These are phyloP conservation scores for Tylopilus orsonianus DNA, from an alignment of 1,284 basidiomycete species.

Conservation along the genomic window DNA sequence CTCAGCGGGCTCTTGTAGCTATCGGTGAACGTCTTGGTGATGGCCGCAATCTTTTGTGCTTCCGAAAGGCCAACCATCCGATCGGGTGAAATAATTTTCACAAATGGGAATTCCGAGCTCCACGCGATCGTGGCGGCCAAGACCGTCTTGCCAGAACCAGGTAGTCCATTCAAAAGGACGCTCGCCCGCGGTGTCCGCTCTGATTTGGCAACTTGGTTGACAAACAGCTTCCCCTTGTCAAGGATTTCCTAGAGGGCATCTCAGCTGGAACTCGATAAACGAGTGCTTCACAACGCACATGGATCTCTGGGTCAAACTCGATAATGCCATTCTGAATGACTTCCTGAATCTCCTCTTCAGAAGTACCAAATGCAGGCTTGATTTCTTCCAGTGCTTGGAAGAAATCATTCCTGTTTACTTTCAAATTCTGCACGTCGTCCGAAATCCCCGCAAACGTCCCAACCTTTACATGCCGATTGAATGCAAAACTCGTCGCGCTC, in stretches of 20 bases:
- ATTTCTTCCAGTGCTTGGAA: slow-evolving; percentile 93
- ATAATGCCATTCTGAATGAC: slow-evolving; percentile 98
- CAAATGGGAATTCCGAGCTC: slow-evolving; percentile 93
- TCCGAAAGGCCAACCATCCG: slow-evolving; percentile 97
- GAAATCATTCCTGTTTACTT: slow-evolving; percentile 89
- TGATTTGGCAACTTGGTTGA: slow-evolving; percentile 93
- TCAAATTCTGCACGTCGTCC: slow-evolving; percentile 92
- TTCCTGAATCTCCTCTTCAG: slow-evolving; percentile 93
- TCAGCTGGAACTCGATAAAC: slow-evolving; percentile 11
- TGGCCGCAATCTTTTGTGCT: slow-evolving; percentile 85
- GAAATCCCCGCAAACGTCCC: slow-evolving; percentile 96
- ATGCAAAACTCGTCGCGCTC: slow-evolving; percentile 97
- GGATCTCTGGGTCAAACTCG: slow-evolving; percentile 75
- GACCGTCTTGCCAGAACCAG: slow-evolving; percentile 94
- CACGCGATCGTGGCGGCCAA: slow-evolving; percentile 94
- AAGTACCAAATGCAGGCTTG: slow-evolving; percentile 95
- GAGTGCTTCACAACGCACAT: slow-evolving; percentile 51
- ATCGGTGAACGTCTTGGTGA: slow-evolving; percentile 94
- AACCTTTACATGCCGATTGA: slow-evolving; percentile 97
- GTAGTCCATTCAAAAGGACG: slow-evolving; percentile 85
- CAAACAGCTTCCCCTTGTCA: slow-evolving; percentile 88
- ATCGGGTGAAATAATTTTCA: slow-evolving; percentile 96
- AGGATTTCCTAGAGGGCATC: slow-evolving; percentile 69
- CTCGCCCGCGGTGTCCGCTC: slow-evolving; percentile 92
- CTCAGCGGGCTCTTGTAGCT: slow-evolving; percentile 97